Base-by-base conservation (phyloP, 768 basidiomycete genomes). In the Obba rivulosa region DNA sequence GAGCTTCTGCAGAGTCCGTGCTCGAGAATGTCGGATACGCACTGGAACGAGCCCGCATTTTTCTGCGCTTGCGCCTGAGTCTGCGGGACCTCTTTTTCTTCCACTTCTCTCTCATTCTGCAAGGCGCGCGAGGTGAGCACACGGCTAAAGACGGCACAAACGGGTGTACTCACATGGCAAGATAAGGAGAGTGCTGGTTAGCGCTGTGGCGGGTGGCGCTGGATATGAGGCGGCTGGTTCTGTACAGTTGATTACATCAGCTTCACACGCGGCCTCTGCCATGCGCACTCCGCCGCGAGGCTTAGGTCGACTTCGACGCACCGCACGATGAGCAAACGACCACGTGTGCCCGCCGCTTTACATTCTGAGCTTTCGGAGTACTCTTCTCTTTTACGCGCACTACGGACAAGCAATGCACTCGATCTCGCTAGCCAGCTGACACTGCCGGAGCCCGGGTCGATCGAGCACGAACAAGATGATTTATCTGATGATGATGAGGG, bases 1-100 rank as follows among this genome's bases (percentile, higher is more conserved):
- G 8, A 39, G 40, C 23, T 39, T 25, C 38, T 41, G 25, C n/a
- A 20, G n/a, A 22, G 11, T 36, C 5, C 20, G 8, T 18, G 41
- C 37, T n/a, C 14, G 24, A 35, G 31, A 43, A 20, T n/a, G 51
- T 21, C 21, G 43, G 36, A 45, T 37, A 85, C 89, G 57, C 60
- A 92, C 89, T 92, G 78, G 89, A 92, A 72, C 89, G 89, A 55
- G 89, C 89, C 69, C 89, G 82, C 89, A 92, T 92, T 80, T 92
- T 92, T 86, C 89, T 85, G 78, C 89, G 87, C 66, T 92, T 92
- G 71, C 89, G 86, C 66, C 90, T 79, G 75, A 92, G 90, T 66
- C 90, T 87, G 68, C 89, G 83, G 56, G 89, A 89, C 67, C 89
- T 80, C 79, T 92, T 92, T 75, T 92, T 92, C 83, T 91, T 91